Base-by-base conservation (phyloP, 2,329 filamentous ascomycete genomes). In the Venturia effusa region DNA sequence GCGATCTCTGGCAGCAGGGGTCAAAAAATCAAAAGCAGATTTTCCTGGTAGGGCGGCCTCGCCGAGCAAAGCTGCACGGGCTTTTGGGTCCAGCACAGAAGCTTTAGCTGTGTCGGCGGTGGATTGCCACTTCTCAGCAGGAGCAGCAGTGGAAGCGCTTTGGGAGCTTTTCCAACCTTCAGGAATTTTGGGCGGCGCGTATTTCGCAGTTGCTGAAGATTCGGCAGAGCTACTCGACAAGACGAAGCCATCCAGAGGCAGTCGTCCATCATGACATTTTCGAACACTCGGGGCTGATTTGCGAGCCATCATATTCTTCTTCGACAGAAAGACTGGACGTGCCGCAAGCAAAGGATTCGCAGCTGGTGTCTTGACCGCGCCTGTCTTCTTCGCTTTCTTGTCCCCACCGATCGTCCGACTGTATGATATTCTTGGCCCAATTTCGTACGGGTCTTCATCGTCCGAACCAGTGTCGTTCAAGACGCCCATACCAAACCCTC, bases 401-500 rank as follows among this genome's bases (percentile, higher is more conserved):
- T 92, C 88, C 0, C 87, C 88, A 22, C 90, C 92, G 66, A 97
- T 84, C 5, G 88, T 82, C 48, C 87, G 84, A 69, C 90, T 96
- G 74, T 96, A 96, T 15, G 88, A 90, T 72, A 97, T 95, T 68
- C 86, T 88, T 0, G 94, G 94, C 0, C 93, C 93, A 62, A 97
- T 87, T 65, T 93, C 89, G 72, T 96, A 97, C 0, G 91, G 89
- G 70, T 97, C 92, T 70, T 97, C 94, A 57, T 97, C 92, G 68
- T 97, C 94, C 4, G 93, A 97, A 13, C 92, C 92, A 24, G 88
- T 94, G 68, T 97, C 93, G 70, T 97, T 97, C 57, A 97, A 76
- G 1, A 97, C 81, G 0, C 93, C 93, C 17, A 96, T 87, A 0
- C 93, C 93, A 67, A 97, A 90, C 0, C 89, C 90, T 2, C 88